Base-by-base conservation (phyloP, 352 stramenopile species). In the Globisporangium radiosum region DNA sequence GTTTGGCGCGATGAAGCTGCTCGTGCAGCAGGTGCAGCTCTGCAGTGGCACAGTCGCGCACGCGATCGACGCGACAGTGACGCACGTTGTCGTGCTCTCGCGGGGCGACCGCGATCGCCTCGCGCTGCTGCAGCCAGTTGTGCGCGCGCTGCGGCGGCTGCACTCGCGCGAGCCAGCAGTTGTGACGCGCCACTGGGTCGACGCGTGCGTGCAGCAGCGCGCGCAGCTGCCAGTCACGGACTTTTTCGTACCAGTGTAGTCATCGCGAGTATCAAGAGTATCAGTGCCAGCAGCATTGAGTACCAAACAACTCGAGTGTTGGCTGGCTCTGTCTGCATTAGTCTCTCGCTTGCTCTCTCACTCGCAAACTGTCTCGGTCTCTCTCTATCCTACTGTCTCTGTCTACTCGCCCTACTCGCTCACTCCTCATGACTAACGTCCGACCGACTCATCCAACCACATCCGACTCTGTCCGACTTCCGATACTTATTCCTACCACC, bases 171-270 rank as follows among this genome's bases (percentile, higher is more conserved):
- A 92, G 48, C 85, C 85, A 8, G 59, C 71, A 2, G 64, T 73
- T 0, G 80, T 92, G 39, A 75, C 73, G 14, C 72, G 65, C n/a
- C 72, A 84, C 11, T 94, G 85, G 85, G 56, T 90, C 8, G 47
- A 79, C 7, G 61, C 72, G 40, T 87, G 78, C 54, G 40, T 89
- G 11, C 38, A 73, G 48, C 59, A 81, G 13, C 70, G 54, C 7
- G 52, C 51, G 9, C 85, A 92, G 63, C 33, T 89, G 5, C 76
- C 77, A 15, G 70, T 88, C 5, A 66, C 79, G 19, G 70, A 65
- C 3, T 92, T 76, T 60, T 70, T 85, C 43, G 56, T 90, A 36
- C 60, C 69, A 9, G 61, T 92, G 44, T 92, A 69, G 72, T 9
- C 9, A 38, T 8, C 39, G 25, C 25, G 25, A 33, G 25, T 33